phyloP scores from a whole-genome alignment of 306 rosid genomes.

The Medicago ruthenica region DNA sequence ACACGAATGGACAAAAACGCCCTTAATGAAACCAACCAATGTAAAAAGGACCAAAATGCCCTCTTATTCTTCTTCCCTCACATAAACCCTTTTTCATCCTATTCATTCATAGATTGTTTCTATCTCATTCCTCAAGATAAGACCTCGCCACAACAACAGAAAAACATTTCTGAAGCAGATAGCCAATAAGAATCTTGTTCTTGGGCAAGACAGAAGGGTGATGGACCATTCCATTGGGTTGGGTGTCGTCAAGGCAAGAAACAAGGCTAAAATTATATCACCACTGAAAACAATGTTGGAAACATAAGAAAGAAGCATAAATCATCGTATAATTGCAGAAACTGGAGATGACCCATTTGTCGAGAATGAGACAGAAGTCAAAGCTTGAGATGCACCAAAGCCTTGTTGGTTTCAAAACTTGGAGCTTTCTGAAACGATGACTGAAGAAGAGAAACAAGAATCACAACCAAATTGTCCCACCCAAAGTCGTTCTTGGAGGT shows the following conservation, averaged over 20 bases:
- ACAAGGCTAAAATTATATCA: not conserved
- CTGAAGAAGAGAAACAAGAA: constrained; percentile 1
- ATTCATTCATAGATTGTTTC: no score
- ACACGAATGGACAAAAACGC: no score
- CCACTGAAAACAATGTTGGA: not conserved
- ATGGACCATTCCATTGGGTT: not conserved
- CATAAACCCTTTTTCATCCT: no score
- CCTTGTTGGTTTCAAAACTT: not conserved
- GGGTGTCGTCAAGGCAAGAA: not conserved
- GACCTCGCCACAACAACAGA: not conserved
- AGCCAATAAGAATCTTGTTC: not conserved
- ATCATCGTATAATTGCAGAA: not conserved
- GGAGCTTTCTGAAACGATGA: not conserved
- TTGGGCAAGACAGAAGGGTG: not conserved
- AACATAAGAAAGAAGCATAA: not conserved
- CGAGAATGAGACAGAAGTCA: not conserved
- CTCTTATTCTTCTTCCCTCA: no score
- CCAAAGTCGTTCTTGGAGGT: not conserved
- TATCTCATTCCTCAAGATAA: not conserved
- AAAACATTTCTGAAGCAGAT: not conserved
- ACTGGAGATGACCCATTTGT: not conserved
- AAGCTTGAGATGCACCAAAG: not conserved
- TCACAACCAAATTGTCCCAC: not conserved
- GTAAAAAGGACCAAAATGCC: no score
- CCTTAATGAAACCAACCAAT: no score